A percentile compares a stretch with the other conserved stretches of the same genome.
Evolutionary conservation across 108 stramenopile species (phyloP).

Genomic region (Skeletonema costatum): DNA sequence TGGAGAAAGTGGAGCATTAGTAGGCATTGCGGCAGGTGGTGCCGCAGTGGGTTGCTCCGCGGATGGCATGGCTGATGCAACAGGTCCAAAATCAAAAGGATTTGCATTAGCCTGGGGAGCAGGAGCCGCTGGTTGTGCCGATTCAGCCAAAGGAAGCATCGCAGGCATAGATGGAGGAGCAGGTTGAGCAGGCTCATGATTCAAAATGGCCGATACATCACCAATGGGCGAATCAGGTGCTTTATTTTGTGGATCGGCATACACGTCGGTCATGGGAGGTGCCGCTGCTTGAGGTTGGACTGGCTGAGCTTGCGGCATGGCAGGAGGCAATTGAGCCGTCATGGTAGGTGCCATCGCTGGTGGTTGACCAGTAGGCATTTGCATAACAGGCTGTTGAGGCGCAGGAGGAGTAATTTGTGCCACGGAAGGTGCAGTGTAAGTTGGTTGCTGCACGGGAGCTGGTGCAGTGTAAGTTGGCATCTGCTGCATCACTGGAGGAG

Average conservation of each 20-base stretch:
- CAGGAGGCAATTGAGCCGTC: background rate
- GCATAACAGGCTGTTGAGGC: too few species aligned
- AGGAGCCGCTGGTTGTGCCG: background rate
- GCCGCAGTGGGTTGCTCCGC: conserved; percentile 4
- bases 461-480: background rate
- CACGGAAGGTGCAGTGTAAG: too few species aligned
- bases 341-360: background rate
- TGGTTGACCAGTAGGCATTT: background rate
- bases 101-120: conserved; percentile 4
- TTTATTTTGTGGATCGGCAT: background rate
- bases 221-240: conserved; percentile 33
- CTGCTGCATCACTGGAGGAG: background rate
- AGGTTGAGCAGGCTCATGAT: background rate
- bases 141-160: background rate
- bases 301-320: background rate
- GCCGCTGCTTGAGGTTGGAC: background rate
- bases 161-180: background rate
- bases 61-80: conserved; percentile 11
- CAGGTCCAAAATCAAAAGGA: conserved; percentile 19
- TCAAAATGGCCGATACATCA: background rate
- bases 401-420: background rate
- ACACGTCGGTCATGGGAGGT: conserved; percentile 16
- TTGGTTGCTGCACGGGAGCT: too few species aligned
- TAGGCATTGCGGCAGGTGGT: conserved; percentile 17
- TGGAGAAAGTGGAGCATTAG: conserved; percentile 9